phyloP scores from a whole-genome alignment of 2,329 filamentous ascomycete species.

The Hyphodiscus sp. region DNA sequence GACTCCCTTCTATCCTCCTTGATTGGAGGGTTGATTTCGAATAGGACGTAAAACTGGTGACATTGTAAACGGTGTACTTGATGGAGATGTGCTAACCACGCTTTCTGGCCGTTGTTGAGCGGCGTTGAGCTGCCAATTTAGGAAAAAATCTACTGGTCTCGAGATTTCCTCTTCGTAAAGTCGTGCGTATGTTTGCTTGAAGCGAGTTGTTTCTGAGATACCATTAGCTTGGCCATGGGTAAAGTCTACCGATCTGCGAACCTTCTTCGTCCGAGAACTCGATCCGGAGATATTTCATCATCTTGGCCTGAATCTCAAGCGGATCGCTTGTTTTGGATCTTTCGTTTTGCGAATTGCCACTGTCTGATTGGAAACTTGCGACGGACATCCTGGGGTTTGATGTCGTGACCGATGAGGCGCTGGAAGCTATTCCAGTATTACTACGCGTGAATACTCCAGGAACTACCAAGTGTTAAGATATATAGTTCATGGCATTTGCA shows the following conservation, averaged over 20 bases:
- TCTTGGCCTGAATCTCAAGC: background rate
- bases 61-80: background rate
- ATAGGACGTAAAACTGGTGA: background rate
- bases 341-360: background rate
- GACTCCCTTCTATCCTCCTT: background rate
- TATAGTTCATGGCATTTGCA: background rate
- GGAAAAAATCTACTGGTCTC: background rate
- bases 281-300: background rate
- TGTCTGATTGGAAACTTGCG: background rate
- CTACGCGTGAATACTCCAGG: background rate
- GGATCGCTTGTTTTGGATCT: background rate
- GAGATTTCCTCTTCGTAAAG: background rate
- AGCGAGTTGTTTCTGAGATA: background rate
- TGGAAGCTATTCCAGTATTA: background rate
- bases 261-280: slow-evolving; percentile 1
- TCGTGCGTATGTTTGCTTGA: background rate
- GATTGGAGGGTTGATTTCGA: background rate
- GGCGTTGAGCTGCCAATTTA: background rate
- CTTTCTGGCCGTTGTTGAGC: background rate
- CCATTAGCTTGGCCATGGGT: background rate
- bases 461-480: background rate
- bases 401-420: background rate
- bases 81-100: background rate
- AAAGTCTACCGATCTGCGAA: background rate
- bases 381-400: background rate